phyloP scores from a whole-genome alignment of 129 eudicot species.

The Artemisia annua region DNA sequence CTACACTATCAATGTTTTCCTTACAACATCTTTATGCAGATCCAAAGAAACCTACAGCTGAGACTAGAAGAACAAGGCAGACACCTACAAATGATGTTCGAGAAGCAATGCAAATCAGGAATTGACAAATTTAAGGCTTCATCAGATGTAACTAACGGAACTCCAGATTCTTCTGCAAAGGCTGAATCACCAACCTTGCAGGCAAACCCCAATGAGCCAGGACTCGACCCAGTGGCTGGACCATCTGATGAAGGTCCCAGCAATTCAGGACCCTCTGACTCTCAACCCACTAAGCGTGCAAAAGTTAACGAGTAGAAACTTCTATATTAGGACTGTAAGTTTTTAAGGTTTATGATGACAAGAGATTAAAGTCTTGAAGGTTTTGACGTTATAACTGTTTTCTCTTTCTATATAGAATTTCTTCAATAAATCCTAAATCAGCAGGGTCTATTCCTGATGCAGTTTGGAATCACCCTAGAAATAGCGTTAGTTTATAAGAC shows the following conservation, averaged over 20 bases:
- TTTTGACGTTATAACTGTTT: conserved; percentile 15
- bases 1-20: not conserved
- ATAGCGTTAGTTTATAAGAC: conserved; percentile 9
- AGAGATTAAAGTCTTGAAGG: conserved; percentile 7
- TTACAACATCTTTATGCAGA: conserved; percentile 41
- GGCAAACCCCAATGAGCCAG: conserved; percentile 25
- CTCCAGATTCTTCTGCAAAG: conserved; percentile 37
- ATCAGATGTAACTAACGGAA: conserved; percentile 39
- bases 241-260: conserved; percentile 30
- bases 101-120: conserved; percentile 82
- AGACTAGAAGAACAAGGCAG: conserved; percentile 94
- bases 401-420: conserved; percentile 18
- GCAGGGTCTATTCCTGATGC: conserved; percentile 10
- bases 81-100: conserved; percentile 88
- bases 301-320: conserved; percentile 43
- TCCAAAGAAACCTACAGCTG: conserved; percentile 86
- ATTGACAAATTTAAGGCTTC: conserved; percentile 42
- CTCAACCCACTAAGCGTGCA: conserved; percentile 66
- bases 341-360: conserved; percentile 24
- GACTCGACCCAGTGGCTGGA: conserved; percentile 22
- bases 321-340: conserved; percentile 2
- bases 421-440: conserved; percentile 29
- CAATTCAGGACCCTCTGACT: conserved; percentile 33
- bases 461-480: conserved; percentile 11
- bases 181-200: conserved; percentile 19